Evolutionary conservation across 2,329 filamentous ascomycete genomes (phyloP).

Genomic region (Penicillium vulpinum): DNA sequence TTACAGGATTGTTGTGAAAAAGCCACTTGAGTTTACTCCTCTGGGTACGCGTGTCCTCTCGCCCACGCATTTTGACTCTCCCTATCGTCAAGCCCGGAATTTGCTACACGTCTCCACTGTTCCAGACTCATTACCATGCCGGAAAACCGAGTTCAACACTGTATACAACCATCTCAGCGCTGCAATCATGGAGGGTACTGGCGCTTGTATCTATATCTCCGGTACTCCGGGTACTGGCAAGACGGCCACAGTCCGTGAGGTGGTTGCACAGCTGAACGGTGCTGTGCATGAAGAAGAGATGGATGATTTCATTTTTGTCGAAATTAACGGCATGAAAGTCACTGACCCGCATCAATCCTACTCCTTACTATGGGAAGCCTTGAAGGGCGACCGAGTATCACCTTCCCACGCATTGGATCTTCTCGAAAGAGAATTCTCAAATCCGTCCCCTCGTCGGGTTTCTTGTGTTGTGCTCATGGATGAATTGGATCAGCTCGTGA

Average conservation of each 20-base stretch:
- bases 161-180: constrained; percentile 94
- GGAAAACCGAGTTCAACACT: constrained; percentile 84
- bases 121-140: constrained; percentile 82
- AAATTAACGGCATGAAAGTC: constrained; percentile 99
- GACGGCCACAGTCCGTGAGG: constrained; percentile 94
- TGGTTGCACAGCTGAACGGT: constrained; percentile 84
- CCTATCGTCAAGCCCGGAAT: constrained; percentile 86
- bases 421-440: constrained; percentile 86
- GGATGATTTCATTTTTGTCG: constrained; percentile 98
- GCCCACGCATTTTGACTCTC: constrained; percentile 71
- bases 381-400: constrained; percentile 89
- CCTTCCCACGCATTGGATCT: constrained; percentile 88
- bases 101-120: constrained; percentile 93
- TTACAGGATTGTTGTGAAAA: constrained; percentile 69
- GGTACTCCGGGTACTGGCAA: constrained; percentile 98
- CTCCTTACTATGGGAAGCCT: constrained; percentile 88
- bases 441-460: constrained; percentile 84
- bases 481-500: constrained; percentile 95
- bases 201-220: constrained; percentile 97
- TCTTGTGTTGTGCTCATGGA: constrained; percentile 99
- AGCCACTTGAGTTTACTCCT: constrained; percentile 90
- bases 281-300: constrained; percentile 86
- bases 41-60: constrained; percentile 85
- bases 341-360: constrained; percentile 97
- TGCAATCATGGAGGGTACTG: constrained; percentile 88